Evolutionary conservation across 768 basidiomycete genomes (phyloP).

Genomic region (Sutorius australiensis): DNA sequence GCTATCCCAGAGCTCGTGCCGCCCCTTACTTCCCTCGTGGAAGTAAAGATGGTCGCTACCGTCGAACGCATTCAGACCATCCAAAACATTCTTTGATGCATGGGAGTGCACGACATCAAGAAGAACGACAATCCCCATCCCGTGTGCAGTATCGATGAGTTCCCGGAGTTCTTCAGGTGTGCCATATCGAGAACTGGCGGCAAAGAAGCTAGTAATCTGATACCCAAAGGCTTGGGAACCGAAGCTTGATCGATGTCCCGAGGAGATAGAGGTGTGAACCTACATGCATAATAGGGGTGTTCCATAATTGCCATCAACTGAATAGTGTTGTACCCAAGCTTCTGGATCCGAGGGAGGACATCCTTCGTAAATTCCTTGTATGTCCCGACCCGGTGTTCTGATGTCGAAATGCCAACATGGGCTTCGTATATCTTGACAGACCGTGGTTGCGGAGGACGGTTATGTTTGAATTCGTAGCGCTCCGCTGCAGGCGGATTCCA

Average conservation of each 20-base stretch:
- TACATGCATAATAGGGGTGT: constrained; percentile 96
- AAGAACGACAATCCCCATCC: constrained; percentile 87
- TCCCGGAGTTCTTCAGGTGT: constrained; percentile 94
- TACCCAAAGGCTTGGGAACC: constrained; percentile 82
- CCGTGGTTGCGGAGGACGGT: constrained; percentile 60
- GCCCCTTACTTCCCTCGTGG: constrained; percentile 87
- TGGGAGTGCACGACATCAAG: constrained; percentile 98
- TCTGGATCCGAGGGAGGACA: constrained; percentile 81
- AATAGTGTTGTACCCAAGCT: constrained; percentile 93
- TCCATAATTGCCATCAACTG: constrained; percentile 99
- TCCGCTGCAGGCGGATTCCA: constrained; percentile 87
- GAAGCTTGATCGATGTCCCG: background rate
- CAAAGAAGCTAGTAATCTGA: constrained; percentile 97
- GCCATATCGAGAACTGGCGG: constrained; percentile 93
- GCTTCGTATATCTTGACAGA: constrained; percentile 90
- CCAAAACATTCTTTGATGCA: constrained; percentile 95
- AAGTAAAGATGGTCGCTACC: constrained; percentile 98
- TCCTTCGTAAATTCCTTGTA: constrained; percentile 94
- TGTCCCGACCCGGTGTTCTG: constrained; percentile 83
- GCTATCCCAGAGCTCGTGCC: constrained; percentile 97
- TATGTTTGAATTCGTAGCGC: constrained; percentile 78
- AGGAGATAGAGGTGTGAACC: constrained; percentile 26
- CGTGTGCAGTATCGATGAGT: constrained; percentile 92
- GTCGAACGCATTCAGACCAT: constrained; percentile 94
- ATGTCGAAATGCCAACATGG: constrained; percentile 94